Evolutionary conservation across 306 rosid genomes (phyloP), one percentile per base, ranked within the genome.

Genomic region (Cucumis hystrix): DNA sequence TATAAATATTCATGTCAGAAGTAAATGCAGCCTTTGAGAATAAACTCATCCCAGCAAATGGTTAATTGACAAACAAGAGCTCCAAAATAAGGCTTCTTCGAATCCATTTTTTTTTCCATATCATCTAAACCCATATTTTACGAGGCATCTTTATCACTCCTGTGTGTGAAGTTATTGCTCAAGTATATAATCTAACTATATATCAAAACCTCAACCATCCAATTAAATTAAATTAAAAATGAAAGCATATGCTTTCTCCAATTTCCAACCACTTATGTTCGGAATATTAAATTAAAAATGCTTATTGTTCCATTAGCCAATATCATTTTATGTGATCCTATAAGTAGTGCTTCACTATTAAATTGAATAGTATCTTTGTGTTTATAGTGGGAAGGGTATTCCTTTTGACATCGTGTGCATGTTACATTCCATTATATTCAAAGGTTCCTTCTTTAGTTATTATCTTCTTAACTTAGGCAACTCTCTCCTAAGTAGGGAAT

Each of bases 21-120:
- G 70, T 58, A 76, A 76, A 76, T 3, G 79, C 79, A 59, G 79
- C 79, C 28, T 76, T 76, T 8, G 79, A 76, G 12, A 76, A 16
- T 33, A 76, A 0, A 43, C 20, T 76, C 69, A 59, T 76, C 35
- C 67, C 68, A 58, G 70, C 79, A 76, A n/a, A 59, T 2, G 43
- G 43, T 8, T 4, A 76, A 5, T 76, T 76, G 79, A 17, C n/a
- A 33, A 8, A 76, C 4, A 59, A 76, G 2, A 1, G 54, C 56
- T 13, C 23, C 68, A 5, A 76, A 3, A 13, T 59, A 76, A 76
- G 79, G 79, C 79, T 76, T 75, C 15, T 21, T 76, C 59, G 79
- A 76, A 3, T 64, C 57, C 79, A 75, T 75, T 57, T 47, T 5
- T 47, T 60, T 5, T 33, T 4, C 5, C 37, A 33, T 33, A 3